These are phyloP conservation scores for Stachybotrys echinatus DNA, from an alignment of 2,329 filamentous ascomycete genomes.

Conservation along the genomic window DNA sequence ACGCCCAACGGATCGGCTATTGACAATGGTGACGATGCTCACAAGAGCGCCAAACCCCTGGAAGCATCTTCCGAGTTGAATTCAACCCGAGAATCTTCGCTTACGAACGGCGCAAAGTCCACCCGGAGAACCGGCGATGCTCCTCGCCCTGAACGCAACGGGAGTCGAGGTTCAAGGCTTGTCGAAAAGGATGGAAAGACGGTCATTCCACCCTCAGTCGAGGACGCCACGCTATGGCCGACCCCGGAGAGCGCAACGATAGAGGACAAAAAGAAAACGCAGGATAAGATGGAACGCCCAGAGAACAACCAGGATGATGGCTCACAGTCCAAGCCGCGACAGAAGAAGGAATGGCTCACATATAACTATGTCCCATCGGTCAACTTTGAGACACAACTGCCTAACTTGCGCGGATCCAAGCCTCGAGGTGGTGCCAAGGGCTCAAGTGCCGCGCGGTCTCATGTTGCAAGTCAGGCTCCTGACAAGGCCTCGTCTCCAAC, in stretches of 20 bases:
- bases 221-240: slow-evolving; percentile 80
- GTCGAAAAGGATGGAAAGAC: slow-evolving; percentile 29
- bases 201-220: slow-evolving; percentile 55
- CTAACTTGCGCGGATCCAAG: slow-evolving; percentile 44
- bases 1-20: slow-evolving; percentile 18
- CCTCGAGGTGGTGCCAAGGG: slow-evolving; percentile 44
- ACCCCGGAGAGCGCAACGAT: slow-evolving; percentile 71
- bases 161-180: slow-evolving; percentile 41
- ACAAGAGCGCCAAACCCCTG: slow-evolving; percentile 22
- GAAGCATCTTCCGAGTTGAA: slow-evolving; percentile 13
- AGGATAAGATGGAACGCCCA: slow-evolving; percentile 55
- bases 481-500: slow-evolving; percentile 31
- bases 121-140: slow-evolving; percentile 38
- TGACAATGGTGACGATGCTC: slow-evolving; percentile 35
- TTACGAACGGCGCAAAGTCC: slow-evolving; percentile 32
- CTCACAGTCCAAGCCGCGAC: slow-evolving; percentile 38
- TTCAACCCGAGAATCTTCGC: slow-evolving; percentile 14
- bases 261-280: slow-evolving; percentile 69
- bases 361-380: slow-evolving; percentile 80
- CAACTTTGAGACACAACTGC: slow-evolving; percentile 79
- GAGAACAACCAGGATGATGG: slow-evolving; percentile 57
- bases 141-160: slow-evolving; percentile 32
- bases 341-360: slow-evolving; percentile 83
- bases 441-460: slow-evolving; percentile 31
- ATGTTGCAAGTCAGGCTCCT: slow-evolving; percentile 23